Evolutionary conservation across 2,329 filamentous ascomycete species (phyloP).

Genomic region (Colletotrichum trifolii): DNA sequence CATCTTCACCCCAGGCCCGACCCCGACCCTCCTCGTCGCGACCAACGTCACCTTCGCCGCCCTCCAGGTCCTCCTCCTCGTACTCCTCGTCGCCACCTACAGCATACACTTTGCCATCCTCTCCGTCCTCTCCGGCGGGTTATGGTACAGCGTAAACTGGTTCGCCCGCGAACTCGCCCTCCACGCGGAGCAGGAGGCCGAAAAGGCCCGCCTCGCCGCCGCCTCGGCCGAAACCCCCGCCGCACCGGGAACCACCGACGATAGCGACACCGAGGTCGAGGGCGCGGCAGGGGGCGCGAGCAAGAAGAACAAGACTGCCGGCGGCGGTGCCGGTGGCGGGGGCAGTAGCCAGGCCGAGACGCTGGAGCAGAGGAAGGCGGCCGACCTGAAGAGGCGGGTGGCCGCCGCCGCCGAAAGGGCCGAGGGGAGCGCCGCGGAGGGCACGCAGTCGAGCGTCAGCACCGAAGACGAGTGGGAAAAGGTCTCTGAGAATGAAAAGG

Average conservation of each 20-base stretch:
- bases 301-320: background rate
- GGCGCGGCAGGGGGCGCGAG: conserved; percentile 12
- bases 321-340: conserved; percentile 26
- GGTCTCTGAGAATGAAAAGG: conserved; percentile 77
- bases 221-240: conserved; percentile 45
- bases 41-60: conserved; percentile 90
- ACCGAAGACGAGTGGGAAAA: conserved; percentile 99
- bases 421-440: conserved; percentile 46
- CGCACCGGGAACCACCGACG: conserved; percentile 45
- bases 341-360: conserved; percentile 58
- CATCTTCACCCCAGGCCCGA: conserved; percentile 92
- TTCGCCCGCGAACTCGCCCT: conserved; percentile 77
- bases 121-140: conserved; percentile 79
- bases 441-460: conserved; percentile 70
- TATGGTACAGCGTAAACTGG: conserved; percentile 98
- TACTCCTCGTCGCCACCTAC: conserved; percentile 82
- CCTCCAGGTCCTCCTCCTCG: conserved; percentile 82
- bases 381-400: conserved; percentile 60
- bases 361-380: conserved; percentile 47
- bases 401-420: conserved; percentile 53
- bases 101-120: conserved; percentile 91
- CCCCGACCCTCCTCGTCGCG: conserved; percentile 86
- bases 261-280: conserved; percentile 65
- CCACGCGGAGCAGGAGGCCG: conserved; percentile 53
- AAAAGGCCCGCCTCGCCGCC: conserved; percentile 47